phyloP scores from a whole-genome alignment of 352 stramenopile genomes.

The Globisporangium okanoganense region DNA sequence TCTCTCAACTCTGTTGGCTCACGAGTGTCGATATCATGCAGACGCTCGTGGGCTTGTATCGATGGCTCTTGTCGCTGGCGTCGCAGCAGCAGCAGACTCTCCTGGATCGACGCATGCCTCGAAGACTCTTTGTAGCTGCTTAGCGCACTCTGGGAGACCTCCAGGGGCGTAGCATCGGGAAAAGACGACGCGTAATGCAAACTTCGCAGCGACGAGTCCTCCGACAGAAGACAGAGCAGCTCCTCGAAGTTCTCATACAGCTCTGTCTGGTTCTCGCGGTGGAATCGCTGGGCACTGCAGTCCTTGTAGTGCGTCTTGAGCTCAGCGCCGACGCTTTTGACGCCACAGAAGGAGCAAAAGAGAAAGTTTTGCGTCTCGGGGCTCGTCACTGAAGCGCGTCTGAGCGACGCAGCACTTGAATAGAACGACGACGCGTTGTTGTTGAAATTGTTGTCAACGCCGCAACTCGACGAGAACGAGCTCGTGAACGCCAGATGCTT shows the following conservation, averaged over 20 bases:
- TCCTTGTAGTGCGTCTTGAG: constrained; percentile 42
- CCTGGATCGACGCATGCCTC: constrained; percentile 25
- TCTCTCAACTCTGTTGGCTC: not conserved
- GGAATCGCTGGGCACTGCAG: constrained; percentile 42
- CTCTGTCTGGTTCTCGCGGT: constrained; percentile 52
- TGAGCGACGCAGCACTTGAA: constrained; percentile 1
- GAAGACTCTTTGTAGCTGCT: constrained; percentile 2
- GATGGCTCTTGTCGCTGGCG: constrained; percentile 13
- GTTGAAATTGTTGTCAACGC: constrained; percentile 25
- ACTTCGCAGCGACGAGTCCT: constrained; percentile 54
- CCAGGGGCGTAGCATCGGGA: constrained; percentile 37
- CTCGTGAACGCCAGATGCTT: constrained; percentile 5
- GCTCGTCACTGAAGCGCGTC: not conserved
- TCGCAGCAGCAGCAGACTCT: constrained; percentile 42
- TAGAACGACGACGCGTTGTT: constrained; percentile 11
- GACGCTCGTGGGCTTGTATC: not conserved
- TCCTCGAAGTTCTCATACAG: constrained; percentile 65
- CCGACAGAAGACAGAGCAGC: constrained; percentile 56
- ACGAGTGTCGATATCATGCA: not conserved
- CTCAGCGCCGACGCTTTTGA: constrained; percentile 29
- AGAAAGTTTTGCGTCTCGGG: constrained; percentile 35
- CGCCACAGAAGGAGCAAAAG: constrained; percentile 78
- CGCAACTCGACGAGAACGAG: constrained; percentile 9
- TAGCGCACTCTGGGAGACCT: constrained; percentile 17
- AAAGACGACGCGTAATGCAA: constrained; percentile 76